A percentile compares a stretch with the other conserved stretches of the same genome.
phyloP scores from a whole-genome alignment of 495 filamentous ascomycete genomes.

The Lasiosphaeria ovina region DNA sequence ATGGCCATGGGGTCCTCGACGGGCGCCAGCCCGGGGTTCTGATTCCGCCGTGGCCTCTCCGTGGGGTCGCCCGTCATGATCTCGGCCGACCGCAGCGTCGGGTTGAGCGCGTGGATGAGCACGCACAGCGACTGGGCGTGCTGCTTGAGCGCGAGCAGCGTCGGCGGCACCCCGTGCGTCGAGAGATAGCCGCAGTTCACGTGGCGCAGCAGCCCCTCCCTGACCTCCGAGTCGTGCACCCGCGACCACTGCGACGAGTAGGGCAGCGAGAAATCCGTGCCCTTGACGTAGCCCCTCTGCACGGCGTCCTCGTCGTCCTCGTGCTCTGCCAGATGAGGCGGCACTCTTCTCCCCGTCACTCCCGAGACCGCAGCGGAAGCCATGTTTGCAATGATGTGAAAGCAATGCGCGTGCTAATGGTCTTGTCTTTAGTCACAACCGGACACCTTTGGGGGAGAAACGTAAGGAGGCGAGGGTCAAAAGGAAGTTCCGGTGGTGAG shows the following conservation, averaged over 20 bases:
- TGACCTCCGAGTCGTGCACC: slow-evolving; percentile 16
- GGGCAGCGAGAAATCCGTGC: slow-evolving; percentile 33
- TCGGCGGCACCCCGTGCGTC: slow-evolving; percentile 43
- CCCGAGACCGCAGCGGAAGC: neutral
- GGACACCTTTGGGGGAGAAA: no score
- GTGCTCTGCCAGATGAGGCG: slow-evolving; percentile 29
- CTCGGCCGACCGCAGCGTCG: slow-evolving; percentile 28
- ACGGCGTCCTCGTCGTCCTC: slow-evolving; percentile 25
- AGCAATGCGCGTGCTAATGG: neutral
- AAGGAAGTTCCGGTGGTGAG: no score
- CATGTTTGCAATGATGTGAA: slow-evolving; percentile 4
- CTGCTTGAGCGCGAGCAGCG: slow-evolving; percentile 52
- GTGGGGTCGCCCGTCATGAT: slow-evolving; percentile 19
- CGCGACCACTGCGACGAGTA: slow-evolving; percentile 32
- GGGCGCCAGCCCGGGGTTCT: neutral
- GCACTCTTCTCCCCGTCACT: neutral
- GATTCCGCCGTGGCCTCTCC: neutral
- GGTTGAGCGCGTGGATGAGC: slow-evolving; percentile 46
- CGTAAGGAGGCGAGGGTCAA: no score
- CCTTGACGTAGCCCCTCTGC: slow-evolving; percentile 32
- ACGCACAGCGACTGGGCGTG: slow-evolving; percentile 52
- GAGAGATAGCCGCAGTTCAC: slow-evolving; percentile 55
- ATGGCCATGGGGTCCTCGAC: slow-evolving; percentile 11
- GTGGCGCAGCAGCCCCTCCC: slow-evolving; percentile 32
- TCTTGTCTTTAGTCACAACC: neutral